Evolutionary conservation across 225 moss, liverwort and hornwort genomes (phyloP).

Genomic region (Pleurozium schreberi): DNA sequence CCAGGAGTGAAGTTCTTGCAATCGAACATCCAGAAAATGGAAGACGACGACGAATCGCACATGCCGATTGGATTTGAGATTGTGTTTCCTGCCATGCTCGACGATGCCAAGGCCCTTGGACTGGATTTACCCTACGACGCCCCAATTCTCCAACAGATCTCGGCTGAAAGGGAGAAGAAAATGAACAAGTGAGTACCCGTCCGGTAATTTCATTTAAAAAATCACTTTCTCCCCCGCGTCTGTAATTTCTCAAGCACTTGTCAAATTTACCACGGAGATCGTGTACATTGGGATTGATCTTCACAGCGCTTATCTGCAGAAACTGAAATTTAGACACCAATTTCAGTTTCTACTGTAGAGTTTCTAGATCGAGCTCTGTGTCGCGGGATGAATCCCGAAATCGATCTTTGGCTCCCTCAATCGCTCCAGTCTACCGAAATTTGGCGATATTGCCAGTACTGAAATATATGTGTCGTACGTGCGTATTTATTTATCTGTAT

Average conservation of each 20-base stretch:
- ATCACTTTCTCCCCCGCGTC: not conserved
- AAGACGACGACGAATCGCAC: slow-evolving; percentile 40
- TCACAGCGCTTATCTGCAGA: too few relatives aligned
- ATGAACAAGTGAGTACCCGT: slow-evolving; percentile 52
- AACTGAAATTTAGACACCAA: not conserved
- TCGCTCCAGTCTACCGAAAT: not conserved
- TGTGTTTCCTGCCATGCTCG: slow-evolving; percentile 47
- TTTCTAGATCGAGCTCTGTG: not conserved
- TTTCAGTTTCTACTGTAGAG: not conserved
- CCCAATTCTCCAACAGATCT: slow-evolving; percentile 23
- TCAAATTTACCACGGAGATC: not conserved
- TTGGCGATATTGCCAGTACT: too few relatives aligned
- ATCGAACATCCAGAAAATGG: slow-evolving; percentile 37
- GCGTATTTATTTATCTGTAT: not conserved
- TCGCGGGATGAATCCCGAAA: not conserved
- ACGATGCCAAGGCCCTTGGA: slow-evolving; percentile 39
- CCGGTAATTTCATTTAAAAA: not conserved
- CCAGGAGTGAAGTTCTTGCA: slow-evolving; percentile 56
- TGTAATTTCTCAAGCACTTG: not conserved
- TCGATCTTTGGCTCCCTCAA: not conserved
- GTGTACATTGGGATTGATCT: not conserved
- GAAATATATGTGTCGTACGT: not conserved
- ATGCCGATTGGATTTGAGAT: slow-evolving; percentile 89
- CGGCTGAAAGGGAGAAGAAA: slow-evolving; percentile 50
- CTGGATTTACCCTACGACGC: slow-evolving; percentile 53